These are phyloP conservation scores for Gracilaria domingensis DNA, from an alignment of 23 red algal genomes.

Conservation along the genomic window DNA sequence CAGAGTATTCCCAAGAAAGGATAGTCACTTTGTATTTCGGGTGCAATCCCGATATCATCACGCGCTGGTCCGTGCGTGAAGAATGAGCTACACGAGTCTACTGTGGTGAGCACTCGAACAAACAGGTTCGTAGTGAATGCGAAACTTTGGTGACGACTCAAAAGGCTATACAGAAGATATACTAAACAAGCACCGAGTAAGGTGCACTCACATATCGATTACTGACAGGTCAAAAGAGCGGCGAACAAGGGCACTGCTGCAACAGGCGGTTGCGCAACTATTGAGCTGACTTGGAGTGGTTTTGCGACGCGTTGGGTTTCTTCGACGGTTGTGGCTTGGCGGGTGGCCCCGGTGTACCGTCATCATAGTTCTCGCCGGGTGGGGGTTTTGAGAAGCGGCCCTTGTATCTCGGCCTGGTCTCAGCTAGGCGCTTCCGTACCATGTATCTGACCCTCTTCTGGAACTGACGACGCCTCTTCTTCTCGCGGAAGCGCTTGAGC, in stretches of 20 bases:
- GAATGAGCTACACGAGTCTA: background rate
- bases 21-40: constrained; percentile 28
- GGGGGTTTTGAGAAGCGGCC: constrained; percentile 92
- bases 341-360: constrained; percentile 55
- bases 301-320: background rate
- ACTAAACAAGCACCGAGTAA: constrained; percentile 22
- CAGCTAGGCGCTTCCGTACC: constrained; percentile 83
- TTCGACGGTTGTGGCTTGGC: constrained; percentile 5
- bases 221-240: background rate
- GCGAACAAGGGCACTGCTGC: background rate
- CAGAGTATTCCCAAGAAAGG: background rate
- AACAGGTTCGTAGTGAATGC: background rate
- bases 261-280: background rate
- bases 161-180: constrained; percentile 40
- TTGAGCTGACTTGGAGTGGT: background rate
- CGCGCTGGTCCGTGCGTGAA: background rate
- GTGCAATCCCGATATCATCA: background rate
- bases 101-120: background rate
- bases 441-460: constrained; percentile 84
- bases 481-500: constrained; percentile 86
- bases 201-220: background rate
- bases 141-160: constrained; percentile 26
- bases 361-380: constrained; percentile 66
- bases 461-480: constrained; percentile 84
- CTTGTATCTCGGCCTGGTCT: constrained; percentile 82